These are phyloP conservation scores for Helotiales sp. DNA, from an alignment of 2,329 filamentous ascomycete genomes.

Conservation along the genomic window DNA sequence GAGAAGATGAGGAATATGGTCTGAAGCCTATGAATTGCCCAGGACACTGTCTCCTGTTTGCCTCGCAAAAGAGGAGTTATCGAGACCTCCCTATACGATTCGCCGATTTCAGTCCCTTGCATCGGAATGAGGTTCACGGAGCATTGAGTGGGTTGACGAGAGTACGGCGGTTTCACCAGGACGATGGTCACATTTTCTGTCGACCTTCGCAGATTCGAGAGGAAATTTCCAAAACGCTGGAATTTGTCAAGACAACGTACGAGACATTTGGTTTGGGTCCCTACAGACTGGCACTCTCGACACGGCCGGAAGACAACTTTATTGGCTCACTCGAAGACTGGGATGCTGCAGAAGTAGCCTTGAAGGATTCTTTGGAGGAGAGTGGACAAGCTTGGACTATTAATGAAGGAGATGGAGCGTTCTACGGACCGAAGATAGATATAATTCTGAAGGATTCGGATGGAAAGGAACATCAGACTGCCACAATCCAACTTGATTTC, in stretches of 20 bases:
- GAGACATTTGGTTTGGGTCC: constrained; percentile 67
- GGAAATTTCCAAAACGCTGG: constrained; percentile 72
- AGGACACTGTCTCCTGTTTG: constrained; percentile 83
- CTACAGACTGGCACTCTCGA: constrained; percentile 77
- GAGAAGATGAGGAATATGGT: constrained; percentile 71
- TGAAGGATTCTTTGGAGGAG: constrained; percentile 61
- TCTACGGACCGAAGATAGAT: constrained; percentile 92
- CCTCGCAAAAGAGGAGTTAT: constrained; percentile 71
- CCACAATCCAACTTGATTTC: constrained; percentile 87
- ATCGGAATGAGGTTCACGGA: constrained; percentile 82
- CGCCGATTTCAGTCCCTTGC: constrained; percentile 85
- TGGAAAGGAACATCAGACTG: constrained; percentile 85
- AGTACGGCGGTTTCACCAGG: constrained; percentile 84
- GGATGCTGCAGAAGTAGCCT: constrained; percentile 65
- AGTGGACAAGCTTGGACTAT: constrained; percentile 70
- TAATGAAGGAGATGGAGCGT: constrained; percentile 82
- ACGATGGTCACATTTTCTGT: constrained; percentile 91
- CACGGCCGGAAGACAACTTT: constrained; percentile 71
- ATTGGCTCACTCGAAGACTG: constrained; percentile 75
- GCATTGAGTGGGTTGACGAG: constrained; percentile 79
- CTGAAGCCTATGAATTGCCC: constrained; percentile 95
- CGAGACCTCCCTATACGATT: constrained; percentile 80
- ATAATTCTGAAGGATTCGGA: constrained; percentile 77
- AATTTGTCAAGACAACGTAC: constrained; percentile 74
- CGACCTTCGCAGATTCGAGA: constrained; percentile 71